phyloP scores from a whole-genome alignment of 768 basidiomycete genomes.

The Phlebiopsis gigantea region DNA sequence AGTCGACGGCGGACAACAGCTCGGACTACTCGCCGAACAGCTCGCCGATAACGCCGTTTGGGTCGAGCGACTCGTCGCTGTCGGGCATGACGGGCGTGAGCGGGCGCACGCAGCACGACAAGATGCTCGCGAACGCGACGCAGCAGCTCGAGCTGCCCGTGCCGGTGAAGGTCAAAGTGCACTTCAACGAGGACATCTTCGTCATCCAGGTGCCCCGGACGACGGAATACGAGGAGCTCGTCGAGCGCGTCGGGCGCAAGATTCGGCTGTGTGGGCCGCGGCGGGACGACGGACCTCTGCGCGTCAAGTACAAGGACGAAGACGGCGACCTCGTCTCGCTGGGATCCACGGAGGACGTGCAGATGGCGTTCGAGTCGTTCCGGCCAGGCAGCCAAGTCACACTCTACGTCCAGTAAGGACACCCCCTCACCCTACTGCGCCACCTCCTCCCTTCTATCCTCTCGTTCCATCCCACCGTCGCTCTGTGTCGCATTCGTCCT shows the following conservation, averaged over 20 bases:
- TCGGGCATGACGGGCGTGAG: conserved; percentile 43
- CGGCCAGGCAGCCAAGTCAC: conserved; percentile 77
- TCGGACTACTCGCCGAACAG: conserved; percentile 84
- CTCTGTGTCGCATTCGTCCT: conserved; percentile 4
- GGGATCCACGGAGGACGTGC: conserved; percentile 88
- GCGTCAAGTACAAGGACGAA: conserved; percentile 88
- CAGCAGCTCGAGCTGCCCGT: conserved; percentile 22
- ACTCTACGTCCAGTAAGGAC: conserved; percentile 65
- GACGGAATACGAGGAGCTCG: conserved; percentile 78
- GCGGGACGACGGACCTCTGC: conserved; percentile 72
- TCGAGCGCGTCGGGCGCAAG: conserved; percentile 89
- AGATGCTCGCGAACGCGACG: conserved; percentile 22
- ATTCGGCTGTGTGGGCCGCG: conserved; percentile 86
- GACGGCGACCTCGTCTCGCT: conserved; percentile 88
- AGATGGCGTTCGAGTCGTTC: conserved; percentile 88
- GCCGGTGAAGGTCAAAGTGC: conserved; percentile 88
- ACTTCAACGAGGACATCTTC: conserved; percentile 93
- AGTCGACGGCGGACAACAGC: conserved; percentile 67
- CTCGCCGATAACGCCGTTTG: conserved; percentile 86
- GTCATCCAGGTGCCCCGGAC: conserved; percentile 82
- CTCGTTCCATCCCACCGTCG: background rate
- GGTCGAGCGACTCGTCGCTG: conserved; percentile 82
- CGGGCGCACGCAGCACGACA: conserved; percentile 51
- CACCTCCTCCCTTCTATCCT: conserved; percentile 5
- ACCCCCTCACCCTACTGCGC: background rate